Evolutionary conservation across 2,329 filamentous ascomycete species (phyloP), one percentile per base, ranked within the genome.

Genomic region (Pestalotiopsis sp.): DNA sequence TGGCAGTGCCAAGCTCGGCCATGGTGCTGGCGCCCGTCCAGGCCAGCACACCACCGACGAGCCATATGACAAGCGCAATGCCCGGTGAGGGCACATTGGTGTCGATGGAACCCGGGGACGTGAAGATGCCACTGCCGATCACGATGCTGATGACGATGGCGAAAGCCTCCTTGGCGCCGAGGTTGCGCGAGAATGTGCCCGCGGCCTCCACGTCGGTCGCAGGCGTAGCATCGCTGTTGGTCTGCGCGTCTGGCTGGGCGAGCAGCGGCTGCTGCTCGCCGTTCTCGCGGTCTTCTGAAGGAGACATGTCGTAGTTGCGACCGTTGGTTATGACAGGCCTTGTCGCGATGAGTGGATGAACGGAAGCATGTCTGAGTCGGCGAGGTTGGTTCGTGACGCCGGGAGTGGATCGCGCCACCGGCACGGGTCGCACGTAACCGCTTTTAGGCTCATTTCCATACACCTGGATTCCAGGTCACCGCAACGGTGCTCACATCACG

Each of bases 71-170:
- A 45, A 91, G 73, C 1, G 88, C 87, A 1, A 82, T 80, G 9
- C 87, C 88, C 0, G 89, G 88, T 0, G 89, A 91, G 0, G 88
- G 87, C 2, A 90, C 88, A 71, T 91, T 90, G 17, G 85, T 85
- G 73, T 91, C 88, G 69, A 91, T 88, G 12, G 88, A 84, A 0
- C 88, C 87, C 0, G 89, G 89, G 1, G 88, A 90, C 0, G 89
- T 90, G 72, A 91, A 91, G 20, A 91, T 86, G 41, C 89, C 89
- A 66, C 86, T 88, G 7, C 89, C 89, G 62, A 91, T 90, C 66
- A 90, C 88, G 70, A 91, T 87, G 72, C 87, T 88, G 69, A 91
- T 85, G 56, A 91, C 82, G 61, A 91, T 87, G 25, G 86, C 87
- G 70, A 90, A 90, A 0, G 77, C 77, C 49, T 78, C 76, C 17